Evolutionary conservation across 345 rosid species (phyloP).

Genomic region (Boechera retrofracta): DNA sequence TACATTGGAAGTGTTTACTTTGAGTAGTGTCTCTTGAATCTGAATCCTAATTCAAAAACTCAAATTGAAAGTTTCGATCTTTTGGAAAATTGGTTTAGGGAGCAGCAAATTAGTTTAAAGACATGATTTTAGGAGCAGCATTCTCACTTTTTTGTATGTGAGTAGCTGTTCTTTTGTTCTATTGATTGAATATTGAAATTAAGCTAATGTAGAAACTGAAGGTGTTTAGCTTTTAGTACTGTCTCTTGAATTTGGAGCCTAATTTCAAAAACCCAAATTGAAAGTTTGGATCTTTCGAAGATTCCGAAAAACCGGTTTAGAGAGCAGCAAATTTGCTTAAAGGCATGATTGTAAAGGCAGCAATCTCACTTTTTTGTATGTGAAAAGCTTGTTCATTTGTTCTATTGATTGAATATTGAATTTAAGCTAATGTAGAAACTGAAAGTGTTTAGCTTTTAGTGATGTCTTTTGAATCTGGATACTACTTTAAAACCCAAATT

Average conservation of each 20-base stretch:
- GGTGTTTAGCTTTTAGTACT: background rate
- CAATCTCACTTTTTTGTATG: background rate
- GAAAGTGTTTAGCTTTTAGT: background rate
- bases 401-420: background rate
- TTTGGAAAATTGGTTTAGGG: background rate
- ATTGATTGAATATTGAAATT: background rate
- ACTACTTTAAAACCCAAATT: background rate
- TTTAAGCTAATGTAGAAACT: background rate
- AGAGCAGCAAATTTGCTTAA: background rate
- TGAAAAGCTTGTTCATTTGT: background rate
- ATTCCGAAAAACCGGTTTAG: background rate
- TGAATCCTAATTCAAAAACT: conserved; percentile 1
- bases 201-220: background rate
- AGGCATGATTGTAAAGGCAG: background rate
- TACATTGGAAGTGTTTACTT: conserved; percentile 1
- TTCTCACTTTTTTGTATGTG: background rate
- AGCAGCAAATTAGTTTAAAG: background rate
- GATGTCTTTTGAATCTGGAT: background rate
- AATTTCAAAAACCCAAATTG: background rate
- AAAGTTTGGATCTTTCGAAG: background rate
- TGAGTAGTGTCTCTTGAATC: background rate
- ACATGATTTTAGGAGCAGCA: background rate
- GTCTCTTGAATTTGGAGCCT: conserved; percentile 1
- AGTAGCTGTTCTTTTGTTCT: background rate
- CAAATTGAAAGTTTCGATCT: conserved; percentile 9